These are phyloP conservation scores for Speleostelium caveatum DNA, from an alignment of 78 protist genomes.

Conservation along the genomic window DNA sequence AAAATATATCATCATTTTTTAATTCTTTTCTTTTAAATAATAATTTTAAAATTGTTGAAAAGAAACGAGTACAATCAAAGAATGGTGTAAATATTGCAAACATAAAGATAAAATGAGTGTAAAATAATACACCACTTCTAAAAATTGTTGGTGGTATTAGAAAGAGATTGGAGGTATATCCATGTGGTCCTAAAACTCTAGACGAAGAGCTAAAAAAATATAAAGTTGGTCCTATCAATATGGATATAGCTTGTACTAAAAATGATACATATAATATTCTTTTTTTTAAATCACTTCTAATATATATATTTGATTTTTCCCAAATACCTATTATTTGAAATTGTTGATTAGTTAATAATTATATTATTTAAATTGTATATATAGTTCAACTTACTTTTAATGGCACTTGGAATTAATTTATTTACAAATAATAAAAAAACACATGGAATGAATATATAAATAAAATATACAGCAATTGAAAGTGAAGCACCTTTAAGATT, in stretches of 20 bases:
- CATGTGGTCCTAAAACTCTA: neutral
- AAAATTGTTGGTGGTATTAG: constrained; percentile 35
- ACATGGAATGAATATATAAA: constrained; percentile 40
- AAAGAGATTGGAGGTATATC: neutral
- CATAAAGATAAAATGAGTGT: constrained; percentile 6
- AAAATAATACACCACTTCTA: constrained; percentile 56
- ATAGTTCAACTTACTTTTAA: neutral
- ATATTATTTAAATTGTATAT: neutral
- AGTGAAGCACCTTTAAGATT: neutral
- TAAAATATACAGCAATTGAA: neutral
- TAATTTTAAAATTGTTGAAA: neutral
- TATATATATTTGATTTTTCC: constrained; percentile 23
- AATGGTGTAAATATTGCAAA: constrained; percentile 54
- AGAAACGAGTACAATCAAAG: constrained; percentile 8
- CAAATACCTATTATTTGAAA: neutral
- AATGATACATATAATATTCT: constrained; percentile 16
- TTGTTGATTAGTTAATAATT: neutral
- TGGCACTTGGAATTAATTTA: constrained; percentile 11
- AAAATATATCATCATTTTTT: constrained; percentile 9
- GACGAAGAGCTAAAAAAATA: neutral
- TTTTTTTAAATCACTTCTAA: constrained; percentile 20
- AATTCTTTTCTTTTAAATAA: neutral
- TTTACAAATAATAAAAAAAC: constrained; percentile 30
- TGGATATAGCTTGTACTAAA: constrained; percentile 5
- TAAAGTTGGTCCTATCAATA: constrained; percentile 24